Percentiles rank a stretch among this genome's conserved stretches.
Conservation (phyloP, 306 rosid genomes). For the Castanea mollissima region DNA sequence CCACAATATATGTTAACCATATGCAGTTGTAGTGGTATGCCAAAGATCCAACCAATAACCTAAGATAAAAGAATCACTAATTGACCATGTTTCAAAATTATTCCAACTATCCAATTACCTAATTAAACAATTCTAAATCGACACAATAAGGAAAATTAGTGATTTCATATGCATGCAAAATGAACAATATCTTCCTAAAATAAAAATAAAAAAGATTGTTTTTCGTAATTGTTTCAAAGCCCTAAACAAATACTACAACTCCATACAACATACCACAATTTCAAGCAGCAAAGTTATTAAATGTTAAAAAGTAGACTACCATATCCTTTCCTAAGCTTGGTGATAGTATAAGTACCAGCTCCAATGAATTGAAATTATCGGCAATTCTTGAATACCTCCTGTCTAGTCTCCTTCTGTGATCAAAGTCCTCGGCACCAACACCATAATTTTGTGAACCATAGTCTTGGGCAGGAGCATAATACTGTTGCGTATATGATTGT, state of each 20-base stretch:
- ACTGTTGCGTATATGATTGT: conserved; percentile 39
- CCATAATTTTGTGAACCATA: conserved; percentile 8
- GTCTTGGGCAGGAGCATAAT: conserved; percentile 25
- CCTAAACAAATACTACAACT: background rate
- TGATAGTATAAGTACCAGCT: conserved; percentile 42
- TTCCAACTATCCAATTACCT: background rate
- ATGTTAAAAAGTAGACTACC: background rate
- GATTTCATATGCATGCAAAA: background rate
- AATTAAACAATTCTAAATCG: background rate
- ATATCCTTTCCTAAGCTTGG: too few relatives aligned
- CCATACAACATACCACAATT: background rate
- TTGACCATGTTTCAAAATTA: too few relatives aligned
- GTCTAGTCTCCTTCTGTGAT: conserved; percentile 43
- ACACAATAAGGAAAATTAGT: background rate
- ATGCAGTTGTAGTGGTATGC: too few relatives aligned
- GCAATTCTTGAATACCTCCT: conserved; percentile 80
- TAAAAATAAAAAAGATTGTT: background rate
- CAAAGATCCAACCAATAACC: too few relatives aligned
- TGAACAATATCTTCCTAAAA: background rate
- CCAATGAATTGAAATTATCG: conserved; percentile 69
- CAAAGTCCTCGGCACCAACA: background rate
- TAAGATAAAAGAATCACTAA: too few relatives aligned
- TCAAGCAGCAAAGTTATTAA: background rate
- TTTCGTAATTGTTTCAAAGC: background rate
- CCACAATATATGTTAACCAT: too few relatives aligned